Conservation (phyloP, 2,329 filamentous ascomycete species). For the Phaeosphaeriaceae sp. region DNA sequence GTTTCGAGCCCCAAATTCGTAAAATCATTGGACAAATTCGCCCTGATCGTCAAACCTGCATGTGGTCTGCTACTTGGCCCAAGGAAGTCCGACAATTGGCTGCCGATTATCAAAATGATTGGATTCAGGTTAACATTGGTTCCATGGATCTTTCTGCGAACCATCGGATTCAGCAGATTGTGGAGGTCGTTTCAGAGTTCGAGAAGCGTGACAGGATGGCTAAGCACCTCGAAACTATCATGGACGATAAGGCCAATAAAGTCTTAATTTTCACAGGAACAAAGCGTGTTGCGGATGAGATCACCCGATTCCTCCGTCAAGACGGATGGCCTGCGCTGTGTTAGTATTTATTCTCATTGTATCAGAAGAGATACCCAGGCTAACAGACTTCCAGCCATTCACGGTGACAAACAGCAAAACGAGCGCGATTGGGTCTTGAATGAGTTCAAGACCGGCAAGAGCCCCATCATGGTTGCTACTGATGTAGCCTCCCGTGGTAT, state of each 20-base stretch:
- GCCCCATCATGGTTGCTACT: slow-evolving; percentile 99
- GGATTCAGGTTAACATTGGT: slow-evolving; percentile 98
- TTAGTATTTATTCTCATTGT: slow-evolving; percentile 59
- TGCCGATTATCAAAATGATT: slow-evolving; percentile 88
- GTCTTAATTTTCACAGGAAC: slow-evolving; percentile 87
- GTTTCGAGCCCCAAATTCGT: slow-evolving; percentile 99
- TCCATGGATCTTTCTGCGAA: slow-evolving; percentile 96
- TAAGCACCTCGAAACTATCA: slow-evolving; percentile 96
- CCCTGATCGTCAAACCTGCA: slow-evolving; percentile 97
- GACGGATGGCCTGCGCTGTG: slow-evolving; percentile 97
- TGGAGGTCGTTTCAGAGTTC: slow-evolving; percentile 93
- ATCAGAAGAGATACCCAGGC: slow-evolving; percentile 25
- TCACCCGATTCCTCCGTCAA: slow-evolving; percentile 94
- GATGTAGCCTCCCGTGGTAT: slow-evolving; percentile 99
- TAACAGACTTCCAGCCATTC: slow-evolving; percentile 73
- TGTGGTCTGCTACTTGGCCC: slow-evolving; percentile 99
- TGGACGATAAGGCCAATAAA: slow-evolving; percentile 97
- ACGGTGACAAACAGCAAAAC: slow-evolving; percentile 99
- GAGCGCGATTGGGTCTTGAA: slow-evolving; percentile 99
- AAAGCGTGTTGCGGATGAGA: slow-evolving; percentile 95
- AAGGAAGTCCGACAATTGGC: slow-evolving; percentile 96
- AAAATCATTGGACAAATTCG: slow-evolving; percentile 98
- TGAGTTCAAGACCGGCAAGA: slow-evolving; percentile 99
- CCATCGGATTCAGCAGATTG: slow-evolving; percentile 96
- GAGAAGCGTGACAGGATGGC: slow-evolving; percentile 98